Base-by-base conservation (phyloP, 116 monocot species). In the Posidonia oceanica region DNA sequence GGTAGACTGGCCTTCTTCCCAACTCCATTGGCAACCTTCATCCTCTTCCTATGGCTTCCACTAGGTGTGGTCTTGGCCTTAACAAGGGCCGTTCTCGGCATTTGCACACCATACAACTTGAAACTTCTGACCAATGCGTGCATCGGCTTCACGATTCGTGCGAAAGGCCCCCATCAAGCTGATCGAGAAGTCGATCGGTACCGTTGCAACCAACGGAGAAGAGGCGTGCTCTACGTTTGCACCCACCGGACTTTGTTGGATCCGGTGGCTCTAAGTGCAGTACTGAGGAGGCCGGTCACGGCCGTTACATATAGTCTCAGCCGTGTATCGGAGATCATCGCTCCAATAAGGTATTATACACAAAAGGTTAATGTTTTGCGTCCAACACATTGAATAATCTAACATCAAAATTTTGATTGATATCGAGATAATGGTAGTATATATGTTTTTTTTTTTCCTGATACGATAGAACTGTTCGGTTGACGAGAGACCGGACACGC, bases 241-340 rank as follows among this genome's bases (percentile, higher is more conserved):
- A 83, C 77, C 61, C 91, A 92, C 62, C 64, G 88, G 51, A 92
- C 88, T 3, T 88, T 92, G 4, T 73, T 88, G 2, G 91, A 92
- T 66, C 91, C 88, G 14, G 60, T 92, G 39, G 72, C 77, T 54
- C 59, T 88, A 3, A 64, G 70, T 39, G 8, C 67, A 1, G 79
- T 67, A 2, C 69, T 92, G 3, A 67, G 29, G 53, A 70, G 69
- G n/a, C 76, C 75, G 3, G 61, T 88, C 29, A 69, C 81, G 20
- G 85, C 85, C 22, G 88, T 88, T 37, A 86, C 88, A 3, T 92
- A 92, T 80, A 86, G 88, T 74, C 71, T 88, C 22, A 88, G 92
- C 80, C 77, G 57, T 3, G 14, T 92, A 21, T 82, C 92, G 21
- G 92, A 92, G 75, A 20, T 86, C 11, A 63, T 92, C 2, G 62